Evolutionary conservation across 305 asterid species (phyloP).

Genomic region (Fraxinus sp.): DNA sequence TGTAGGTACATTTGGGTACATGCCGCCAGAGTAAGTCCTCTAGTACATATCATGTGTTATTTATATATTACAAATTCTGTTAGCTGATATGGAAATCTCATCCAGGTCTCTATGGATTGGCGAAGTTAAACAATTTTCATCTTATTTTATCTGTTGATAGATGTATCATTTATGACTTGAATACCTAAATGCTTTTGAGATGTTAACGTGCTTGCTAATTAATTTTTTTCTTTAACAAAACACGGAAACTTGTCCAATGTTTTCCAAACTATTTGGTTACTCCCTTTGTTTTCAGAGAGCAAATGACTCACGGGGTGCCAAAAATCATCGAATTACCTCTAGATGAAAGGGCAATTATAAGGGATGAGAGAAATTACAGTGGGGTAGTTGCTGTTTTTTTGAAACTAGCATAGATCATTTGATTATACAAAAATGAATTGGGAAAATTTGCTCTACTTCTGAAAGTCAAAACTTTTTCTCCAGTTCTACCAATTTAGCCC

Average conservation of each 20-base stretch:
- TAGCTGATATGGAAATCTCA: not conserved
- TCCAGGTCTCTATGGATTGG: not conserved
- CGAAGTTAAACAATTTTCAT: not conserved
- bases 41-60: not conserved
- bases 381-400: not conserved
- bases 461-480: not conserved
- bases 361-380: not conserved
- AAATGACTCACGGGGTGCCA: not conserved
- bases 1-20: slow-evolving; percentile 96
- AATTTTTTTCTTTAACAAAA: not conserved
- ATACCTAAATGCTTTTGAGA: not conserved
- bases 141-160: not conserved
- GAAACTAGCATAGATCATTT: not conserved
- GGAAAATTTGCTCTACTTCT: not conserved
- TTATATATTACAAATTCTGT: not conserved
- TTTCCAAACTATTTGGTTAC: not conserved
- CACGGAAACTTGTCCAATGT: not conserved
- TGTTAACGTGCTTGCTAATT: not conserved
- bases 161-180: not conserved
- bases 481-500: slow-evolving; percentile 5
- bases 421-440: not conserved
- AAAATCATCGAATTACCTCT: not conserved
- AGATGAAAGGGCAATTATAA: not conserved
- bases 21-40: slow-evolving; percentile 91
- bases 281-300: not conserved